Percentiles rank a stretch among this genome's conserved stretches.
Evolutionary conservation across 2,329 filamentous ascomycete species (phyloP).

Genomic region (Aquanectria penicillioides): DNA sequence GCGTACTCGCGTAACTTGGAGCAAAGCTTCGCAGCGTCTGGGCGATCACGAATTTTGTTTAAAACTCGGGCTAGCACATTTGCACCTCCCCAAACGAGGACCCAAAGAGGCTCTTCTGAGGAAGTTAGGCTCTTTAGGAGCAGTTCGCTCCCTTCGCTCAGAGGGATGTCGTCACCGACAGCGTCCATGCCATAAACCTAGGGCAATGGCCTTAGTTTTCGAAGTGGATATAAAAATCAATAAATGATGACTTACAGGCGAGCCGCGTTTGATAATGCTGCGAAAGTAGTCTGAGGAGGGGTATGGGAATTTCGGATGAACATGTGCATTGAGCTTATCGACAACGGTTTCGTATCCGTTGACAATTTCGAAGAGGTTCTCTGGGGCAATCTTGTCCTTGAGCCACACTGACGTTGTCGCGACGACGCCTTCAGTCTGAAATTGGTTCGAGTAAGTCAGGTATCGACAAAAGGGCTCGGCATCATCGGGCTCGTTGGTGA

Average conservation of each 20-base stretch:
- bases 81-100: constrained; percentile 63
- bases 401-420: constrained; percentile 58
- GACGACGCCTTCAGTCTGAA: constrained; percentile 54
- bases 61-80: constrained; percentile 61
- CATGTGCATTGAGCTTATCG: constrained; percentile 59
- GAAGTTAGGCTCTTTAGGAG: constrained; percentile 46
- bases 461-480: constrained; percentile 56
- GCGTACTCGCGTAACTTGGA: constrained; percentile 61
- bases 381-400: constrained; percentile 48
- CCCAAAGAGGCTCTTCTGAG: constrained; percentile 55
- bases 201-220: background rate
- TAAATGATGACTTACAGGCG: constrained; percentile 10
- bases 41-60: constrained; percentile 31
- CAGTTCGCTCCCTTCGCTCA: constrained; percentile 53
- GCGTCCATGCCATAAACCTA: constrained; percentile 39
- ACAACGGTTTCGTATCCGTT: constrained; percentile 54
- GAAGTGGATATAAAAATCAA: no score
- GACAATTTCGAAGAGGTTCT: constrained; percentile 49
- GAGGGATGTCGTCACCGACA: constrained; percentile 24
- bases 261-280: constrained; percentile 48
- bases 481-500: constrained; percentile 58
- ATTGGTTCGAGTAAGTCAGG: constrained; percentile 56
- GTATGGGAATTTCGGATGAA: constrained; percentile 53
- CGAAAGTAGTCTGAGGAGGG: constrained; percentile 48
- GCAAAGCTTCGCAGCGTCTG: constrained; percentile 49